Base-by-base conservation (phyloP, 306 rosid species). In the Hippophae rhamnoides region DNA sequence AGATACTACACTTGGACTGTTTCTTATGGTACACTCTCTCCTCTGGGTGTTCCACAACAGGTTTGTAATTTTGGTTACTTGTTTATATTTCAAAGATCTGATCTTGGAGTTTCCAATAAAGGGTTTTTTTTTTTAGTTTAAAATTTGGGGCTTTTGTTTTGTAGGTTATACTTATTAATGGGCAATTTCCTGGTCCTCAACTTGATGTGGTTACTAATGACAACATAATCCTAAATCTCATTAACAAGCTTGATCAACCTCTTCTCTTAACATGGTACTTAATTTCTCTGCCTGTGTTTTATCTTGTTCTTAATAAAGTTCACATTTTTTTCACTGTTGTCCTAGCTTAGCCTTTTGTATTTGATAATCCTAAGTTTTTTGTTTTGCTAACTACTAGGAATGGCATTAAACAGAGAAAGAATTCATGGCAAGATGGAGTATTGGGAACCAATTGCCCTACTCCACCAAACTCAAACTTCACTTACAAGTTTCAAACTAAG, bases 381-480 rank as follows among this genome's bases (percentile, higher is more conserved):
- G 54, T 25, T 71, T 61, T 54, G 10, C 51, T 18, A 25, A 8
- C 6, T 74, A 69, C 31, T 56, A 89, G 99, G 99, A 88, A 92
- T 43, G 99, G 96, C 12, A 83, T 92, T 54, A 92, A 92, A 38
- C 99, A 92, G 75, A 85, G 96, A 81, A 88, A 92, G 61, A 92
- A 92, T 74, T 92, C 99, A 57, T 92, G 99, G 99, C 99, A 92
- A 80, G 99, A 92, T 68, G 99, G 99, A 51, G 95, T 92, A 26
- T 64, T 83, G 70, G 99, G 99, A 69, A 92, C 96, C 51, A 92
- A 92, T 54, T 92, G 99, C 62, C 85, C 99, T 50, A 80, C 88
- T 64, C 95, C 90, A 51, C 82, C 96, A 44, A 92, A 86, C 86
- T 74, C 95, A 61, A 92, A 92, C 65, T 92, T 74, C 74, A 88